These are phyloP conservation scores for Thozetella sp. DNA, from an alignment of 495 filamentous ascomycete genomes.

Conservation along the genomic window DNA sequence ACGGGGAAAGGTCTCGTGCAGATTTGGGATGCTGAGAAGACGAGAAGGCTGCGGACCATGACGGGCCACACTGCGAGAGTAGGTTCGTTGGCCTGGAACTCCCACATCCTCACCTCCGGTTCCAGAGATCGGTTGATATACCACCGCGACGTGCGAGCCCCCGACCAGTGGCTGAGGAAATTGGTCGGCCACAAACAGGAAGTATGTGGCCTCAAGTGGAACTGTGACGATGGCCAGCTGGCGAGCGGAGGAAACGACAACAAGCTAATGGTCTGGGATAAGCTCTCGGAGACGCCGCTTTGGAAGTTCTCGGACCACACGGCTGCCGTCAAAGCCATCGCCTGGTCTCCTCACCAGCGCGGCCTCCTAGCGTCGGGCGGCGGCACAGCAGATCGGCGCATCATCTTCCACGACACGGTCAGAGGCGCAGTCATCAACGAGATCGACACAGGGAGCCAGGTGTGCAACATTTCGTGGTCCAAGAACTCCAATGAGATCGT, in stretches of 20 bases:
- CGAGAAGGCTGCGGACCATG: conserved; percentile 88
- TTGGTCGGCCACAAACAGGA: conserved; percentile 97
- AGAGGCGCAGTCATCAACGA: conserved; percentile 77
- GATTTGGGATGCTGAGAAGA: conserved; percentile 94
- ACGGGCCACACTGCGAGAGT: conserved; percentile 92
- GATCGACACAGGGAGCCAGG: conserved; percentile 93
- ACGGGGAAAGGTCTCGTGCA: conserved; percentile 92
- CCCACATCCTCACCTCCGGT: conserved; percentile 94
- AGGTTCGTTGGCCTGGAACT: conserved; percentile 93
- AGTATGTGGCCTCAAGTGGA: conserved; percentile 97
- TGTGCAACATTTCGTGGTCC: conserved; percentile 95
- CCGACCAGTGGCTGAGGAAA: conserved; percentile 83
- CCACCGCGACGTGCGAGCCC: conserved; percentile 93
- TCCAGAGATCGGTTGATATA: conserved; percentile 92
- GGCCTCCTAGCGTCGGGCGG: conserved; percentile 94
- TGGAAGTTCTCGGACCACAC: conserved; percentile 93
- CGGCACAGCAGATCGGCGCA: conserved; percentile 91
- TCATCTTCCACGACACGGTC: conserved; percentile 97
- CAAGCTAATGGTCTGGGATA: conserved; percentile 98
- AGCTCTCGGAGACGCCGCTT: conserved; percentile 79
- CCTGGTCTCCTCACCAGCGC: conserved; percentile 97
- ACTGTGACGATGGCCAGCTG: conserved; percentile 89
- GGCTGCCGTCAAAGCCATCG: conserved; percentile 95
- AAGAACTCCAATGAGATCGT: conserved; percentile 97
- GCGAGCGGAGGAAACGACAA: conserved; percentile 99